Percentiles rank a stretch among this genome's conserved stretches.
Evolutionary conservation across 108 stramenopile genomes (phyloP).

Genomic region (Asterionellopsis glacialis): DNA sequence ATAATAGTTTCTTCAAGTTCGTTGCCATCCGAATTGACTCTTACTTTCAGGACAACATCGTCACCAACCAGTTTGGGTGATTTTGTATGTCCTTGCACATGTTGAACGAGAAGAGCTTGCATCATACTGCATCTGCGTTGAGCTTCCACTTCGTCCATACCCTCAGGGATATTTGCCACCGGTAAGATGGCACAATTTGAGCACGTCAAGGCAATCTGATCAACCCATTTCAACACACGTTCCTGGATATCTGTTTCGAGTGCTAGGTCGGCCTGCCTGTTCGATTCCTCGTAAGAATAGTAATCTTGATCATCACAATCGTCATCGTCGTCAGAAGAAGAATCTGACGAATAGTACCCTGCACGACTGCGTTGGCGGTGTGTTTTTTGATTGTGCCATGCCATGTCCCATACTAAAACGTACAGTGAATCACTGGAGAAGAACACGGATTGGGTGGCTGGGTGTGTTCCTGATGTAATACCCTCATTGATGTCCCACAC

Average conservation of each 20-base stretch:
- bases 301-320: constrained; percentile 37
- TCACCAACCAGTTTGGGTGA: constrained; percentile 31
- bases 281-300: constrained; percentile 39
- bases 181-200: constrained; percentile 70
- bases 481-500: constrained; percentile 48
- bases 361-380: constrained; percentile 1
- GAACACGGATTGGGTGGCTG: constrained; percentile 75
- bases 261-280: constrained; percentile 43
- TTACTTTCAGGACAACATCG: constrained; percentile 29
- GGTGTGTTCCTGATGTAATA: constrained; percentile 32
- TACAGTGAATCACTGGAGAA: constrained; percentile 67
- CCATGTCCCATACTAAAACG: constrained; percentile 79
- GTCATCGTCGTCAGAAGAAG: constrained; percentile 29
- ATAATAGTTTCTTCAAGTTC: constrained; percentile 34
- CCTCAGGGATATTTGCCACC: constrained; percentile 42
- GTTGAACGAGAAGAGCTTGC: constrained; percentile 42
- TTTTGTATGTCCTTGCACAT: constrained; percentile 16
- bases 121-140: constrained; percentile 44
- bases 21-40: constrained; percentile 30
- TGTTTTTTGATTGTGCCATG: constrained; percentile 22
- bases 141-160: constrained; percentile 35
- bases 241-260: constrained; percentile 66
- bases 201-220: constrained; percentile 46
- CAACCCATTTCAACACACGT: constrained; percentile 72
- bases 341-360: constrained; percentile 1